phyloP scores from a whole-genome alignment of 2,329 filamentous ascomycete genomes.

The Dactylellina leptospora region DNA sequence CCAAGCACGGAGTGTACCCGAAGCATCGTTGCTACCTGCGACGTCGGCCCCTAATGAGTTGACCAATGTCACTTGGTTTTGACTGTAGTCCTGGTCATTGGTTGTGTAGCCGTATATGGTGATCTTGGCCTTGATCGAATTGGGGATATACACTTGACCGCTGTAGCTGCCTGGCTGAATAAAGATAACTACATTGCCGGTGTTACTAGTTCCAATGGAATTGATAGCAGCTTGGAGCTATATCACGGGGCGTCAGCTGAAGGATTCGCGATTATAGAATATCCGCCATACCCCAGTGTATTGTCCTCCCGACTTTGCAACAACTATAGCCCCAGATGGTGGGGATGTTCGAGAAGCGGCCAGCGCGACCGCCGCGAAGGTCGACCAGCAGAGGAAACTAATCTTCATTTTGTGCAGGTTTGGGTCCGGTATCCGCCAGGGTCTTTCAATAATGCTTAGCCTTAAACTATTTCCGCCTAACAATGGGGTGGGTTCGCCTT shows the following conservation, averaged over 20 bases:
- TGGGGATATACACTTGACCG: constrained; percentile 68
- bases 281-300: constrained; percentile 61
- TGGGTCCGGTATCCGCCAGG: not conserved
- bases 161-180: constrained; percentile 70
- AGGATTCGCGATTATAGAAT: not conserved
- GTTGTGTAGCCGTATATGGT: constrained; percentile 70
- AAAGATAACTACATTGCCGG: constrained; percentile 69
- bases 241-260: too few species aligned
- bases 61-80: constrained; percentile 67
- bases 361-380: constrained; percentile 25
- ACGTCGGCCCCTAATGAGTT: constrained; percentile 62
- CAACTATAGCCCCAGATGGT: constrained; percentile 66
- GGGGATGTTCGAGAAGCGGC: constrained; percentile 61
- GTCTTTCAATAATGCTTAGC: not conserved
- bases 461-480: not conserved
- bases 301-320: constrained; percentile 60
- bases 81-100: constrained; percentile 65
- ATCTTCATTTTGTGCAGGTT: constrained; percentile 31
- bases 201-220: constrained; percentile 66
- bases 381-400: constrained; percentile 26
- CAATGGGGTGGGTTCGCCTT: not conserved
- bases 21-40: constrained; percentile 66
- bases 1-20: constrained; percentile 63
- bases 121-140: constrained; percentile 63
- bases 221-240: constrained; percentile 68